Base-by-base conservation (phyloP, 495 filamentous ascomycete species). In the Penicillium taxi region DNA sequence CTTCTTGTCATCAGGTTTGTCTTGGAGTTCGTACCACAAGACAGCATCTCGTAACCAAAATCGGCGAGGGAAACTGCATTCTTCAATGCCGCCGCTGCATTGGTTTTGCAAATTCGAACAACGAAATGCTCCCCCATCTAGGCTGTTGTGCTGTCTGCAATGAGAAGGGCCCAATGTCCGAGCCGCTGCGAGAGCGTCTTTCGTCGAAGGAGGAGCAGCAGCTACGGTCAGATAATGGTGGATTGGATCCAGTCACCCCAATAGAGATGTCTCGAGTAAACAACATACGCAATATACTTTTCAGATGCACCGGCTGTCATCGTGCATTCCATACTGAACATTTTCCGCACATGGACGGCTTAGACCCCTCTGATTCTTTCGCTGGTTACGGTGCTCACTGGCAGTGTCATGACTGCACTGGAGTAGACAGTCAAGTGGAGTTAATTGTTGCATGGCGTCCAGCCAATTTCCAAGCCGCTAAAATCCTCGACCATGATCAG, bases 31-130 rank as follows among this genome's bases (percentile, higher is more conserved):
- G 90, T 12, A 73, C 64, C 20, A 56, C 45, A 8, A 73, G 93
- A 27, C 86, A 95, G 4, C 91, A 96, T 59, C 66, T 90, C n/a
- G 86, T 93, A 16, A 96, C 91, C n/a, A 96, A 95, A 56, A 66
- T 96, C 31, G 76, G 63, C 3, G 64, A 78, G 4, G 77, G 80
- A 9, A 65, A 82, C 11, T 96, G 91, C 47, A 79, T 96, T 25
- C 63, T 96, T 23, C 93, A 99, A 55, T 99, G 93, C 56, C 78
- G 77, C 39, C 82, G 80, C 26, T 99, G 93, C 50, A 65, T 96
- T 27, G 78, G 82, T 15, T 50, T 64, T 12, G 59, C 77, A 23
- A 66, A 68, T 35, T 73, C 73, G 33, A 90, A 84, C 47, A 84
- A 96, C 46, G 42, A 52, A 1, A 66, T 67, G 3, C 74, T 74